Conservation (phyloP, 2,329 filamentous ascomycete genomes). For the Paecilomyces sp. region DNA sequence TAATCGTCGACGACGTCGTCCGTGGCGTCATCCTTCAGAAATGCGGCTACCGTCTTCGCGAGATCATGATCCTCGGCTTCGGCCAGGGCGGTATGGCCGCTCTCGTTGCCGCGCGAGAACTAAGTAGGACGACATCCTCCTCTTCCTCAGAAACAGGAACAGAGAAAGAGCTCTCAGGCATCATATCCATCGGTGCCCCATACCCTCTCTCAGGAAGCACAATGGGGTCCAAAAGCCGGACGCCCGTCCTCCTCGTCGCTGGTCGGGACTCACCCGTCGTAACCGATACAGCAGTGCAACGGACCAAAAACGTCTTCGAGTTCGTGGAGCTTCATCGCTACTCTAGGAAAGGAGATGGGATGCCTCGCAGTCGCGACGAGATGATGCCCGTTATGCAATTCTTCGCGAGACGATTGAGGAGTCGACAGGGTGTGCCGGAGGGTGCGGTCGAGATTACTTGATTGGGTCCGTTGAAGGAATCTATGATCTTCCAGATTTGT, state of each 20-base stretch:
- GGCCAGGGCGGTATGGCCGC: slow-evolving; percentile 61
- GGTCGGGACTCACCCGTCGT: slow-evolving; percentile 43
- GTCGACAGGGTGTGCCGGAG: slow-evolving; percentile 38
- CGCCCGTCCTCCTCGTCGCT: slow-evolving; percentile 36
- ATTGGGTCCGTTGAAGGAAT: background rate
- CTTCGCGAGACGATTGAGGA: slow-evolving; percentile 38
- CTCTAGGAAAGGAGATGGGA: slow-evolving; percentile 64
- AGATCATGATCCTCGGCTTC: slow-evolving; percentile 60
- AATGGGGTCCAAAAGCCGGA: slow-evolving; percentile 26
- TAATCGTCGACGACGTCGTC: slow-evolving; percentile 48
- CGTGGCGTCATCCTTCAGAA: slow-evolving; percentile 43
- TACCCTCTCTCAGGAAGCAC: slow-evolving; percentile 28
- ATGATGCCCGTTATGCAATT: slow-evolving; percentile 87
- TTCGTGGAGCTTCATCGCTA: slow-evolving; percentile 63
- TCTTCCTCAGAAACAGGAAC: slow-evolving; percentile 2
- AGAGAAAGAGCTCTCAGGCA: slow-evolving; percentile 23
- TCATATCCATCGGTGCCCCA: slow-evolving; percentile 37
- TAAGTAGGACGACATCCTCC: slow-evolving; percentile 16
- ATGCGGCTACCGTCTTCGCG: slow-evolving; percentile 53
- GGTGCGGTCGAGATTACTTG: slow-evolving; percentile 36
- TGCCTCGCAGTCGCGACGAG: slow-evolving; percentile 79
- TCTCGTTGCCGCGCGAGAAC: slow-evolving; percentile 46
- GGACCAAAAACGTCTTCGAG: slow-evolving; percentile 59
- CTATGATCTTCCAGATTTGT: too few relatives aligned
- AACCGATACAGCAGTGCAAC: slow-evolving; percentile 56